Base-by-base conservation (phyloP, 2,329 filamentous ascomycete genomes). In the Fusarium sp. region DNA sequence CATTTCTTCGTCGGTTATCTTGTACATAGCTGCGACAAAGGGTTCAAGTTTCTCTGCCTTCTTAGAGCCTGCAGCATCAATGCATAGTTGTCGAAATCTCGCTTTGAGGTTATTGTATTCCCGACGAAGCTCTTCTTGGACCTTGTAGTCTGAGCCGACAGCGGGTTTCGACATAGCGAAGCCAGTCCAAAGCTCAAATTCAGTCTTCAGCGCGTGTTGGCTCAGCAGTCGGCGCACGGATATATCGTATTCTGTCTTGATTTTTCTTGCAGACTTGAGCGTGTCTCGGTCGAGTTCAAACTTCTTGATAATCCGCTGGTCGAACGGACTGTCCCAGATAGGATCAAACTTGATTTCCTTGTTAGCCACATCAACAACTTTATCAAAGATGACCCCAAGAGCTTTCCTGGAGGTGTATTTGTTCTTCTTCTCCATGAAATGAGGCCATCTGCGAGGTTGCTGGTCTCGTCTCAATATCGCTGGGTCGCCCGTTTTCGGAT, bases 151-250 rank as follows among this genome's bases (percentile, higher is more conserved):
- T 12, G 86, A 88, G 37, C 88, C 90, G 30, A 93, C 87, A 1
- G 89, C 86, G 12, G 93, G 92, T 76, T 92, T 93, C 2, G 88
- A 87, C 63, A 98, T 85, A 4, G 95, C 89, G 79, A 98, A 98
- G 0, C 93, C 91, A 0, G 94, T 92, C 90, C 92, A 98, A 14
- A 97, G 88, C 80, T 99, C 96, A 72, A 97, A 98, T 76, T 99
- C 96, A 1, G 93, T 97, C 20, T 84, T 82, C 60, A 98, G 92
- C 45, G 92, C 92, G 73, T 94, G 90, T 75, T 97, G 95, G 3
- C 90, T 91, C 90, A 98, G 95, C 60, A 98, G 85, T 1, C 94
- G 89, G 15, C 88, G 89, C 75, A 98, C 86, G 0, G 90, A 87
- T 18, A 87, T 86, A 76, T 99, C 96, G 72, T 98, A 98, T 33